A percentile compares a stretch with the other conserved stretches of the same genome.
These are phyloP conservation scores for Ilex aquifolium DNA, from an alignment of 257 asterid genomes.

Conservation along the genomic window DNA sequence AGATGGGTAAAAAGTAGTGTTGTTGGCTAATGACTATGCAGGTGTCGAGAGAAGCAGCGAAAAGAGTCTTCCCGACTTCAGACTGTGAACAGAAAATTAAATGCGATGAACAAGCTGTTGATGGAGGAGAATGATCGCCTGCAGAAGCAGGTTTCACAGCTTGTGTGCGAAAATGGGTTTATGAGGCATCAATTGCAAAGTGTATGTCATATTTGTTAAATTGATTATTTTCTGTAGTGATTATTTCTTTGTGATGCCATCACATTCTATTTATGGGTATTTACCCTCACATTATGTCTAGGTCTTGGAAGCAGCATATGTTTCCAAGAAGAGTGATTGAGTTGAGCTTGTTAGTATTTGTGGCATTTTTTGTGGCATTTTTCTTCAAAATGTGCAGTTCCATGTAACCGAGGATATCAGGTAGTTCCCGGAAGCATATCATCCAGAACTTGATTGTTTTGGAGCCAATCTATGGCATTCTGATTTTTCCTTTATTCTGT, in stretches of 20 bases:
- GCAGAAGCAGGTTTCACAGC: constrained; percentile 1
- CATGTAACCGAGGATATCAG: not conserved
- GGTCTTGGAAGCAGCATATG: not conserved
- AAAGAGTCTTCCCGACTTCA: not conserved
- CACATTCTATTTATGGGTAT: not conserved
- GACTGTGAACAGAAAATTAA: not conserved
- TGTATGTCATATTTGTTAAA: not conserved
- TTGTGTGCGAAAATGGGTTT: not conserved
- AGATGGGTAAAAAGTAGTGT: not conserved
- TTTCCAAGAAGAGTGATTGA: not conserved
- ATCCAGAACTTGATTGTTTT: not conserved
- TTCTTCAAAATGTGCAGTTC: not conserved
- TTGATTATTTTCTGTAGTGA: not conserved
- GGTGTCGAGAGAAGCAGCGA: constrained; percentile 3
- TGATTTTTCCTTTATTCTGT: not conserved
- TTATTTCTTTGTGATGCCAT: not conserved
- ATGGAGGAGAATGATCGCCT: constrained; percentile 5
- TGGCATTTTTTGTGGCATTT: not conserved
- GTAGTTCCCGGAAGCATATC: not conserved
- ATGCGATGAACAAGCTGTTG: not conserved
- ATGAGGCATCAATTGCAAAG: not conserved
- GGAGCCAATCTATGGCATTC: not conserved
- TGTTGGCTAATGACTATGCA: not conserved
- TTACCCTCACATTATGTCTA: not conserved
- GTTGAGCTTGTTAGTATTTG: not conserved